These are phyloP conservation scores for Planoprotostelium fungivorum DNA, from an alignment of 78 protist species.

Conservation along the genomic window DNA sequence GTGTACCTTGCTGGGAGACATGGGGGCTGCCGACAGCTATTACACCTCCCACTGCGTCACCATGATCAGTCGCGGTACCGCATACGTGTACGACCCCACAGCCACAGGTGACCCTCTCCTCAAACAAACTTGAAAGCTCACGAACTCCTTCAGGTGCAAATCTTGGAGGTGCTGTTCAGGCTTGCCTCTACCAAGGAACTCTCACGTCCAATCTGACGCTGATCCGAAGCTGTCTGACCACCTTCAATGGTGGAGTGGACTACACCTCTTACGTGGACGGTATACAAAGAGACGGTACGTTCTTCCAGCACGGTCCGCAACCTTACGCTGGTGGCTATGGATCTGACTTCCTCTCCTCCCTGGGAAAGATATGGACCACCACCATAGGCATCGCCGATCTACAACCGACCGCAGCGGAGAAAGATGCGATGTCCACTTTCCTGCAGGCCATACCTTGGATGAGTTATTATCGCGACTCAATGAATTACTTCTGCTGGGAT, in stretches of 20 bases:
- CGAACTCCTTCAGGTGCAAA: not conserved
- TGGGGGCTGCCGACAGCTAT: not conserved
- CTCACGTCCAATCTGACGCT: not conserved
- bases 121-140: not conserved
- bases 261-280: not conserved
- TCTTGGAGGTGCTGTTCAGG: not conserved
- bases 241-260: not conserved
- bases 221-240: not conserved
- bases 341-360: not conserved
- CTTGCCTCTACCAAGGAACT: not conserved
- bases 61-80: not conserved
- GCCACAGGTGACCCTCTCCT: not conserved
- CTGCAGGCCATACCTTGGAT: not conserved
- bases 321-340: not conserved
- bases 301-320: not conserved
- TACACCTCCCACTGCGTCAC: no score
- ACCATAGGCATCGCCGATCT: not conserved
- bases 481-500: not conserved
- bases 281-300: not conserved
- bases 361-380: not conserved
- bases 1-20: not conserved
- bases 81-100: not conserved
- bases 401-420: not conserved
- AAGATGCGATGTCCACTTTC: not conserved
- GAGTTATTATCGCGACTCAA: not conserved